A percentile compares a stretch with the other conserved stretches of the same genome.
Evolutionary conservation across 176 grass and related monocot species (phyloP).

Genomic region (Eleusine indica): DNA sequence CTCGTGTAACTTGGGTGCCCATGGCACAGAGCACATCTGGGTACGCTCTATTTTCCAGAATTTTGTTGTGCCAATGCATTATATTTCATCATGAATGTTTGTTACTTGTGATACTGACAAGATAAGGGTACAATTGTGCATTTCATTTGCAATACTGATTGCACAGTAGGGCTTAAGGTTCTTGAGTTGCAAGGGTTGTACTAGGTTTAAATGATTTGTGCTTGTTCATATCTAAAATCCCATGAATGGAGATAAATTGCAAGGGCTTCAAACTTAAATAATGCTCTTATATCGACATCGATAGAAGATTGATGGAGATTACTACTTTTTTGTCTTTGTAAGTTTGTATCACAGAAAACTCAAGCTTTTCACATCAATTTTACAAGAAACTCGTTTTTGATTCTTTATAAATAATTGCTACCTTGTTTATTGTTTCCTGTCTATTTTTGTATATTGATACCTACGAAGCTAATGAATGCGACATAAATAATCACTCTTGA

Average conservation of each 20-base stretch:
- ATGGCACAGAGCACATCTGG: conserved; percentile 51
- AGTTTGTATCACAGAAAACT: background rate
- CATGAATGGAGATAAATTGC: background rate
- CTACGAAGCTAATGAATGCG: background rate
- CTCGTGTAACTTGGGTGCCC: conserved; percentile 63
- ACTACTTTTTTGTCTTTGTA: background rate
- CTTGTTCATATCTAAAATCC: background rate
- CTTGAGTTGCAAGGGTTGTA: background rate
- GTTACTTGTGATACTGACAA: background rate
- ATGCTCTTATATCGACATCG: background rate
- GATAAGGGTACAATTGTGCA: background rate
- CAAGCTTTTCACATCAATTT: conserved; percentile 11
- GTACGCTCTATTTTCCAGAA: conserved; percentile 40
- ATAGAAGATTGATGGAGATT: background rate
- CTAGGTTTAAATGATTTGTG: background rate
- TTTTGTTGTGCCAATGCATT: background rate
- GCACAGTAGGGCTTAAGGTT: background rate
- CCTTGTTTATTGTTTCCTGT: background rate
- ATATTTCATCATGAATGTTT: background rate
- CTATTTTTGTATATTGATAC: background rate
- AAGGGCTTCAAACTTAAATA: background rate
- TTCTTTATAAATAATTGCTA: background rate
- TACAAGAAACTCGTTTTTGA: background rate
- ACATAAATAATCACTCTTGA: background rate
- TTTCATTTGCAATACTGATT: background rate